phyloP scores from a whole-genome alignment of 306 rosid genomes.

The Ceratonia siliqua region DNA sequence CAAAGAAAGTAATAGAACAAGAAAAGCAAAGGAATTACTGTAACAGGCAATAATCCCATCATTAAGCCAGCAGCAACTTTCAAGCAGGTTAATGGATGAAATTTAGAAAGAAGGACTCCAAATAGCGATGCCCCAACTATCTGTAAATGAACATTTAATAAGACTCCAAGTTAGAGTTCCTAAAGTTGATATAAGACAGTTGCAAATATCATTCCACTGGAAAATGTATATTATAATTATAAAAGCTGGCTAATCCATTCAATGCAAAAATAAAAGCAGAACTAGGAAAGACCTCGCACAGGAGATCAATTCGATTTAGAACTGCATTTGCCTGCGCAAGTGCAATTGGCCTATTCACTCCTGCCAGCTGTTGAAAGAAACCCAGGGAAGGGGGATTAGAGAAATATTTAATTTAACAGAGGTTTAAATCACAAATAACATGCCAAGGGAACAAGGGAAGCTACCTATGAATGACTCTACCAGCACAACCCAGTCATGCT shows the following conservation, averaged over 20 bases:
- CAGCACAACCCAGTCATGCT: constrained; percentile 99
- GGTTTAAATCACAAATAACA: background rate
- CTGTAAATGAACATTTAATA: constrained; percentile 44
- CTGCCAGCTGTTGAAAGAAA: constrained; percentile 70
- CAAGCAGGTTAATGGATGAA: constrained; percentile 85
- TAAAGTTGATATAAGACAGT: background rate
- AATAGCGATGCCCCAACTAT: constrained; percentile 85
- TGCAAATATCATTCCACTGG: constrained; percentile 15
- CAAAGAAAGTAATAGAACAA: constrained; percentile 29
- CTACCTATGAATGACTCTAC: constrained; percentile 46
- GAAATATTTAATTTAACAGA: constrained; percentile 23
- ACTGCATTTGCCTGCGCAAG: constrained; percentile 91
- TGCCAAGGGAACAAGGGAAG: constrained; percentile 32
- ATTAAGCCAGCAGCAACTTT: constrained; percentile 75
- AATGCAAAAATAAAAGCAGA: background rate
- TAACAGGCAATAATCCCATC: constrained; percentile 74
- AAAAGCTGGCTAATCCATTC: background rate
- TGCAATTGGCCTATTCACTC: constrained; percentile 91
- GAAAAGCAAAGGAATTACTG: constrained; percentile 55
- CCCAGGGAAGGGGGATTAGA: constrained; percentile 13
- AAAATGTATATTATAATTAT: constrained; percentile 24
- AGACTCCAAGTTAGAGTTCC: constrained; percentile 28
- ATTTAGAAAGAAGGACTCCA: constrained; percentile 83
- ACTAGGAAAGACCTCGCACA: constrained; percentile 73
- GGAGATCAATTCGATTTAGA: constrained; percentile 88